Base-by-base conservation (phyloP, 202 grass and related monocot species). In the Zoysia matrella region DNA sequence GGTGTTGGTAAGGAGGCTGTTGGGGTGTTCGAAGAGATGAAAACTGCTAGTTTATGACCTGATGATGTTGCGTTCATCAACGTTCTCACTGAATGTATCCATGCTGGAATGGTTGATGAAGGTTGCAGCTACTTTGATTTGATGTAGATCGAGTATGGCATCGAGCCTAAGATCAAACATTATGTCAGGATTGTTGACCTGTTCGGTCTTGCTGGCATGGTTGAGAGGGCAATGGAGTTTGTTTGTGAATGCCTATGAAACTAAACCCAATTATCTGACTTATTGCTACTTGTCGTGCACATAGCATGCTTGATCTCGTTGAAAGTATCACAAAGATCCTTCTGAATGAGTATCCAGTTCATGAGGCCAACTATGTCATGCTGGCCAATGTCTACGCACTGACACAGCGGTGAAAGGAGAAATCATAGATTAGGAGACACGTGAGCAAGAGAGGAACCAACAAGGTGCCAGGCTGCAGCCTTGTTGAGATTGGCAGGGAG, bases 21-120 rank as follows among this genome's bases (percentile, higher is more conserved):
- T 36, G 47, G 5, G 0, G 47, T 94, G 40, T 97, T 97, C 8
- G 86, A 90, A 47, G 65, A 70, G 47, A 97, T 94, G 94, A 86
- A 86, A 74, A 30, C 51, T 41, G 86, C 84, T 0, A 83, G 85
- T 0, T 69, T 90, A 62, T 44, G 13, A 0, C 89, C 94, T 80
- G 94, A 97, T 54, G 81, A 89, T 78, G 90, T 97, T 15, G 82
- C 81, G 1, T 94, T 94, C 67, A 90, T 94, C 1, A 83, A 89
- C 50, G 92, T 92, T 47, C 91, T 97, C 73, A 94, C 87, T 73
- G 94, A 91, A 0, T 94, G 91, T 68, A 88, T 87, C 74, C 91
- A 94, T 73, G 70, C 91, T 0, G 86, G 94, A 63, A 88, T 97
- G 91, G 89, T 94, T 12, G 77, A 90, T 47, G 83, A 90, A 72